Evolutionary conservation across 2,329 filamentous ascomycete genomes (phyloP).

Genomic region (Neocatenulostroma microsporum): DNA sequence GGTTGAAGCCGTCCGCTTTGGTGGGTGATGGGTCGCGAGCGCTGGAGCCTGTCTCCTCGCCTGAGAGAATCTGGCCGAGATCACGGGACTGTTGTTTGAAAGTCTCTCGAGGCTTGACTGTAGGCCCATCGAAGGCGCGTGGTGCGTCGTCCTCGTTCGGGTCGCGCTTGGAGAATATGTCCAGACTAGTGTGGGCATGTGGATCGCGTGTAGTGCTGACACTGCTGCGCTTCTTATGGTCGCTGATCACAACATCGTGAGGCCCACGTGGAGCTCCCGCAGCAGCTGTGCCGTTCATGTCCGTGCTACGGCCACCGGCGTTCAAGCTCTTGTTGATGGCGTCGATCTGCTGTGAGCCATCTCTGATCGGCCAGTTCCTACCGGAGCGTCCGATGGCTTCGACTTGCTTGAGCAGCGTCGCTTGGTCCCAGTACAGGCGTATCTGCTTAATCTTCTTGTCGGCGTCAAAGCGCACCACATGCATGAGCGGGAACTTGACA

Average conservation of each 20-base stretch:
- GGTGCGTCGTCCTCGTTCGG: conserved; percentile 46
- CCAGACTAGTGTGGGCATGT: conserved; percentile 62
- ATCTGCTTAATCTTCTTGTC: conserved; percentile 76
- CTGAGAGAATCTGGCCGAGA: conserved; percentile 61
- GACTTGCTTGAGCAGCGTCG: conserved; percentile 80
- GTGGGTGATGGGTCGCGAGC: conserved; percentile 26
- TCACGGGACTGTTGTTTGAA: conserved; percentile 63
- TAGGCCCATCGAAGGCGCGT: conserved; percentile 38
- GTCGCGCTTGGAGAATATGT: conserved; percentile 66
- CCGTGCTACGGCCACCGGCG: conserved; percentile 16
- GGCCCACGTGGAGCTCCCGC: conserved; percentile 13
- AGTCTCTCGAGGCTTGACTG: conserved; percentile 58
- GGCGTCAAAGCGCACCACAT: conserved; percentile 77
- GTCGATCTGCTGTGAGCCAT: conserved; percentile 73
- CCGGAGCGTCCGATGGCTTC: conserved; percentile 87
- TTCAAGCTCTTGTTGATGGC: conserved; percentile 39
- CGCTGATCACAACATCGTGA: conserved; percentile 19
- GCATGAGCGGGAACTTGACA: conserved; percentile 75
- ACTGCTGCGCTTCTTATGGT: conserved; percentile 25
- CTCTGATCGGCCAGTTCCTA: conserved; percentile 90
- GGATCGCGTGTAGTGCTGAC: conserved; percentile 36
- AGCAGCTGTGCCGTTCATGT: conserved; percentile 22
- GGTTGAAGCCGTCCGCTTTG: conserved; percentile 30
- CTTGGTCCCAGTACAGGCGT: conserved; percentile 92
- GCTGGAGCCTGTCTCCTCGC: conserved; percentile 31